Conservation (phyloP, 345 rosid species). For the Psidium friedrichsthalianum region DNA sequence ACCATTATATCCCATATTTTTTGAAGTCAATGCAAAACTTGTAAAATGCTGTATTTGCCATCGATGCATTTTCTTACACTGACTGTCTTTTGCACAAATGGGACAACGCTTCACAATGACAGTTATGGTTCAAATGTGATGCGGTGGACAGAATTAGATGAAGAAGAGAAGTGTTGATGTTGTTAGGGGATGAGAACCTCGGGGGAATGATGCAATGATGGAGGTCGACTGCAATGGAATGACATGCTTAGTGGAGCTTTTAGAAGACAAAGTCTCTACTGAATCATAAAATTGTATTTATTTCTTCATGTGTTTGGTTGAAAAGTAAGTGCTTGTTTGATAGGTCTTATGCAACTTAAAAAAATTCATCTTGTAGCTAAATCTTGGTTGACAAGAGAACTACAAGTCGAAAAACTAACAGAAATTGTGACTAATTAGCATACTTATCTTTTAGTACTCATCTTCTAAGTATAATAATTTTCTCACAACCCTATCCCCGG, state of each 20-base stretch:
- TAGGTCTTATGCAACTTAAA: too few relatives aligned
- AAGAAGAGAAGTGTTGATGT: neutral
- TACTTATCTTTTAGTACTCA: too few relatives aligned
- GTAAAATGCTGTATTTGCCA: neutral
- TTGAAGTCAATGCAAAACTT: neutral
- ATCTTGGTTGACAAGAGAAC: too few relatives aligned
- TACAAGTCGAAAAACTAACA: too few relatives aligned
- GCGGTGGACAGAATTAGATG: neutral
- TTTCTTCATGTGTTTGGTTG: neutral
- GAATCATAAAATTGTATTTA: neutral
- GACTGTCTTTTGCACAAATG: neutral
- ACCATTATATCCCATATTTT: neutral
- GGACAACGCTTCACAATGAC: neutral
- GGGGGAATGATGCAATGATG: neutral
- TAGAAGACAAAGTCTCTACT: neutral
- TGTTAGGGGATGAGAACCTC: neutral
- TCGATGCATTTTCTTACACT: neutral
- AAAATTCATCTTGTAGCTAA: too few relatives aligned
- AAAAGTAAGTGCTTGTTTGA: too few relatives aligned
- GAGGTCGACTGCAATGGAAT: neutral
- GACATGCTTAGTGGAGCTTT: neutral
- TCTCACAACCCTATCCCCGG: too few relatives aligned
- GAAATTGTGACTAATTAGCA: too few relatives aligned
- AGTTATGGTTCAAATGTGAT: neutral
- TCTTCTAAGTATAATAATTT: too few relatives aligned